Evolutionary conservation across 2,329 filamentous ascomycete species (phyloP), one percentile per base, ranked within the genome.

Genomic region (Penicillium brasilianum): DNA sequence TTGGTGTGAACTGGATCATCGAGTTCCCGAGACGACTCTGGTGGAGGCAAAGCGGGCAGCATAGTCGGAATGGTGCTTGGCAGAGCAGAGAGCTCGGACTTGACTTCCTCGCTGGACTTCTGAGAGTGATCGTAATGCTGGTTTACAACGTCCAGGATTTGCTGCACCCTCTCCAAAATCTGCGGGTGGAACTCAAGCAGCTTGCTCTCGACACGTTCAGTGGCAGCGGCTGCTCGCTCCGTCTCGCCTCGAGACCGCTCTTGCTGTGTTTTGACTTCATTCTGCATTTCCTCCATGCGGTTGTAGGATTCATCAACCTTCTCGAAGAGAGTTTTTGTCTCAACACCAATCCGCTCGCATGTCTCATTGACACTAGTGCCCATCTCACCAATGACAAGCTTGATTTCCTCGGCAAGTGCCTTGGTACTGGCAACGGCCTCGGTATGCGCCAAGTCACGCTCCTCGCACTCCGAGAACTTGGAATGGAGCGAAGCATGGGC

Each of bases 121-220:
- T 93, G 92, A 14, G 92, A 90, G 72, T 96, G 91, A 68, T 96
- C 92, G 71, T 90, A 97, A 74, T 98, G 93, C 73, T 96, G 87
- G 25, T 88, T 90, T 57, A 97, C 91, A 25, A 96, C 84, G 8
- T 87, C 82, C 41, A 96, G 83, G n/a, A 98, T 88, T 70, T 97
- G 91, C 69, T 92, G 90, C 66, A 99, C 87, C 0, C 91, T 87
- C 56, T 94, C 89, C 59, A 97, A 85, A 66, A 98, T 90, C 78
- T 96, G 90, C 1, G 95, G 95, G 69, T 97, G 90, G 66, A 90
- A 90, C 74, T 97, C 93, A 9, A 85, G 86, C 32, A 96, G 85
- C 60, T 95, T 88, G 61, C 85, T 89, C 72, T 96, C 90, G 1
- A 98, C 81, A 25, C 87, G 88, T 67, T 91, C 89, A 16, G 97